Base-by-base conservation (phyloP, 306 rosid species). In the Hylodesmum podocarpum region DNA sequence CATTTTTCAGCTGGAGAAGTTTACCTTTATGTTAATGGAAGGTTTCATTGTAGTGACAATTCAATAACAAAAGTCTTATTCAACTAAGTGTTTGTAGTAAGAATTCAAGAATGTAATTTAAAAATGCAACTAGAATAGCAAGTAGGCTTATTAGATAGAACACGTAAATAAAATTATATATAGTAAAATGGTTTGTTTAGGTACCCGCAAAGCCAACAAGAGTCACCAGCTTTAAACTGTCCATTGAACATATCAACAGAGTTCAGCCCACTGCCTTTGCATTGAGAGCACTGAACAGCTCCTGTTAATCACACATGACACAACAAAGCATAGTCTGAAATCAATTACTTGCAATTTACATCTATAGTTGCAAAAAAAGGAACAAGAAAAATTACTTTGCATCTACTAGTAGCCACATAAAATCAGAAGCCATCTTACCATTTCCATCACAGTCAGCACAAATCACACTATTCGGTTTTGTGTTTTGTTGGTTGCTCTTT, bases 391-490 rank as follows among this genome's bases (percentile, higher is more conserved):
- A 8, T 10, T 62, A 6, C 6, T 66, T 33, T 55, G n/a, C 64
- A 64, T 64, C 14, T 43, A 27, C 29, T 72, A 16, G 46, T 33
- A 36, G 46, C 70, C 47, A 44, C 1, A 5, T 64, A 33, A 83
- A 62, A 24, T 10, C 36, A 57, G 39, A 27, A 4, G 11, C 16
- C 29, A 72, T 43, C 84, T 69, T 80, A 90, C 91, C 98, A 82
- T 90, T 91, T 78, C 94, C 97, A 47, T 90, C 97, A 81, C 98
- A 94, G 27, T 91, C 90, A 58, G 75, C 78, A 78, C 97, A 91
- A 67, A 94, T 78, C 81, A 91, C 84, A 82, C 94, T 90, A 7
- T 87, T 94, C 22, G 89, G 88, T 79, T 88, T 91, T 43, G 87
- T 78, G 63, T 79, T 86, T 79, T 21, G 87, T 79, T 21, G 87